These are phyloP conservation scores for Nectriaceae sp. DNA, from an alignment of 2,329 filamentous ascomycete genomes.

Conservation along the genomic window DNA sequence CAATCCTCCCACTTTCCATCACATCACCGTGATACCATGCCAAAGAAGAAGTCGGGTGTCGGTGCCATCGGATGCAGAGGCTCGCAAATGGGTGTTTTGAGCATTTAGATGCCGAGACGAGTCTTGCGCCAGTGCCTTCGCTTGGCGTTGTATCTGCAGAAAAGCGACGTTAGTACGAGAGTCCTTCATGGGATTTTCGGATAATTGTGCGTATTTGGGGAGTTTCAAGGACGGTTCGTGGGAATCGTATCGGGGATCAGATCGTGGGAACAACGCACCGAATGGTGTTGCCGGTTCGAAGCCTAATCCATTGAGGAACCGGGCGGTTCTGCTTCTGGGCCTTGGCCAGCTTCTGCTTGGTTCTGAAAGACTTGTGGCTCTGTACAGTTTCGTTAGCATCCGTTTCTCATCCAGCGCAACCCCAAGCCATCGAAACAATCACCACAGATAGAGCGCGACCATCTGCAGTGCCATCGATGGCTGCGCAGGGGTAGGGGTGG, in stretches of 20 bases:
- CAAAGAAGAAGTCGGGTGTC: conserved; percentile 26
- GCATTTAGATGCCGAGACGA: conserved; percentile 91
- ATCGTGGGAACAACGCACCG: conserved; percentile 67
- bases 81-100: conserved; percentile 34
- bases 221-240: conserved; percentile 6
- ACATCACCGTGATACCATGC: conserved; percentile 32
- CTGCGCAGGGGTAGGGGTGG: conserved; percentile 9
- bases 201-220: conserved; percentile 1
- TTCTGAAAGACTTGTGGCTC: conserved; percentile 99
- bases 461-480: background rate
- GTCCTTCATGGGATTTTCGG: conserved; percentile 1
- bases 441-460: background rate
- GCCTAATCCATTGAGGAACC: conserved; percentile 99
- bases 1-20: conserved; percentile 23
- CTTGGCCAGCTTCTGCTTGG: conserved; percentile 99
- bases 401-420: no score
- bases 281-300: conserved; percentile 98
- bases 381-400: conserved; percentile 44
- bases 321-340: conserved; percentile 99
- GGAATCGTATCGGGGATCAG: conserved; percentile 4
- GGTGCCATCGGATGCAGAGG: conserved; percentile 24
- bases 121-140: conserved; percentile 99
- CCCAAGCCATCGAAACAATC: conserved; percentile 4
- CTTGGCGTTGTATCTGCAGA: conserved; percentile 96
- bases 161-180: conserved; percentile 16